A percentile compares a stretch with the other conserved stretches of the same genome.
Evolutionary conservation across 1,284 basidiomycete genomes (phyloP).

Genomic region (Pseudomicrostroma phylloplanum): DNA sequence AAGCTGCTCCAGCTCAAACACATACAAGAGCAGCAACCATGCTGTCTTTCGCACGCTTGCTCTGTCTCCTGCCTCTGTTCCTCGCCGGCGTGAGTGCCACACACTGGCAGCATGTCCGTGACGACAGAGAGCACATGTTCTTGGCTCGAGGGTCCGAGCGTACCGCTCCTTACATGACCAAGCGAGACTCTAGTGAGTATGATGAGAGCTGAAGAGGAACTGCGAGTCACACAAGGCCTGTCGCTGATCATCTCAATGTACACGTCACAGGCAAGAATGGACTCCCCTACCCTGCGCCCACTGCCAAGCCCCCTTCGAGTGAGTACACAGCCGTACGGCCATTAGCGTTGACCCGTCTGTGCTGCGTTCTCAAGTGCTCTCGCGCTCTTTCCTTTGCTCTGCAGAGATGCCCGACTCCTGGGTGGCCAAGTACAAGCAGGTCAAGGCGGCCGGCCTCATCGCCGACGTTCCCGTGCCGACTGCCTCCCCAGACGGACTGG

Average conservation of each 20-base stretch:
- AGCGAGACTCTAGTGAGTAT: constrained; percentile 6
- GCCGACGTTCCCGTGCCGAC: constrained; percentile 24
- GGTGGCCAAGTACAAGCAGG: constrained; percentile 25
- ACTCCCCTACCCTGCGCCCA: neutral
- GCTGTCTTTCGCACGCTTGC: too few relatives aligned
- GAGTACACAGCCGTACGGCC: neutral
- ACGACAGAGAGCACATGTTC: neutral
- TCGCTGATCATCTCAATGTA: neutral
- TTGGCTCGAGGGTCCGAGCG: neutral
- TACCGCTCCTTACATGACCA: constrained; percentile 3
- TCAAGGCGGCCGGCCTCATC: constrained; percentile 30
- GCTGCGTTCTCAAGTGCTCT: neutral
- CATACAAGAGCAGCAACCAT: too few relatives aligned
- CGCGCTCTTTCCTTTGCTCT: neutral
- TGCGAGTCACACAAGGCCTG: neutral
- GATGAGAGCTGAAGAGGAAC: neutral
- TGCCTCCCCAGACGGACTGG: constrained; percentile 14
- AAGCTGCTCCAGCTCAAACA: too few relatives aligned
- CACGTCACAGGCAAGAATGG: constrained; percentile 7
- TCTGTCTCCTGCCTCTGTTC: too few relatives aligned
- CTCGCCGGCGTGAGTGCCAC: too few relatives aligned
- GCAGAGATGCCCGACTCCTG: constrained; percentile 26
- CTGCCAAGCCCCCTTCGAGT: neutral
- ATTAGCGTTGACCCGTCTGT: neutral
- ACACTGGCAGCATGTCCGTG: too few relatives aligned